Conservation (phyloP, 129 eudicot genomes). For the Flaveria linearis region DNA sequence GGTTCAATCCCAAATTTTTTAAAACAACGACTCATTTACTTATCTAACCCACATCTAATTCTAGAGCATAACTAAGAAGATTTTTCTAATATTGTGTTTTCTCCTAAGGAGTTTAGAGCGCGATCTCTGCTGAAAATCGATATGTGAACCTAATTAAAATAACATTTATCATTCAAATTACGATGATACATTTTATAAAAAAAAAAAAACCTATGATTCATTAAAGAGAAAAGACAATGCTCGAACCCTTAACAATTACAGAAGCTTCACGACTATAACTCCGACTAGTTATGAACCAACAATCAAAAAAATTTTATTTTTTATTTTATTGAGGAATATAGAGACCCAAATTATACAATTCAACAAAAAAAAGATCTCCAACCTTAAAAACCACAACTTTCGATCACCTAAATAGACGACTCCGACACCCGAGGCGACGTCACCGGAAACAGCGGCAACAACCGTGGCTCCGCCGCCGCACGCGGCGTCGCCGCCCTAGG, state of each 20-base stretch:
- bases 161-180: too few species aligned
- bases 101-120: too few species aligned
- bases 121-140: too few species aligned
- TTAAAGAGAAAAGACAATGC: too few species aligned
- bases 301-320: background rate
- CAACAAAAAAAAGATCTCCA: conserved; percentile 48
- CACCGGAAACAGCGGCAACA: conserved; percentile 78
- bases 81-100: too few species aligned
- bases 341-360: conserved; percentile 64
- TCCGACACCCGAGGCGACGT: conserved; percentile 71
- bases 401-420: conserved; percentile 36
- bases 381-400: conserved; percentile 28
- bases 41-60: too few species aligned
- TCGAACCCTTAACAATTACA: background rate
- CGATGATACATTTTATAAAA: too few species aligned
- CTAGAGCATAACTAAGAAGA: too few species aligned
- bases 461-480: conserved; percentile 60
- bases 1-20: background rate
- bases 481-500: conserved; percentile 60
- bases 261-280: background rate
- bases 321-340: conserved; percentile 29
- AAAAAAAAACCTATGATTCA: too few species aligned
- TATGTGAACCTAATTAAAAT: too few species aligned
- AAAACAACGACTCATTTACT: too few species aligned
- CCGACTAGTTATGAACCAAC: background rate